A percentile compares a stretch with the other conserved stretches of the same genome.
Evolutionary conservation across 129 eudicot species (phyloP).

Genomic region (Artemisia tridentata): DNA sequence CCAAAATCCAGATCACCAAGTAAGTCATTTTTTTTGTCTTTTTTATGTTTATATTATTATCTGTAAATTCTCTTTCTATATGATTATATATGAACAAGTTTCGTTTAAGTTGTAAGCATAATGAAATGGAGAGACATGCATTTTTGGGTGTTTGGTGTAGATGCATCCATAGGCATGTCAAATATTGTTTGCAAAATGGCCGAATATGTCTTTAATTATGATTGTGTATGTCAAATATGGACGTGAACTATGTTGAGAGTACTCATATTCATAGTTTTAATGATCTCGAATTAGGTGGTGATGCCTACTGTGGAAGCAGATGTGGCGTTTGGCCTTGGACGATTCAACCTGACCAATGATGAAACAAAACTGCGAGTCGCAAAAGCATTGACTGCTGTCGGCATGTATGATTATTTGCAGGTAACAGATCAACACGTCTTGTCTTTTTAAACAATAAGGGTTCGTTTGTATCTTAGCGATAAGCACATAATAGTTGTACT

Average conservation of each 20-base stretch:
- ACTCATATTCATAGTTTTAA: not conserved
- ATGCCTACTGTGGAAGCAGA: conserved; percentile 97
- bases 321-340: conserved; percentile 89
- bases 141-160: too few species aligned
- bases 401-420: conserved; percentile 69
- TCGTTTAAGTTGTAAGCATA: too few species aligned
- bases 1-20: conserved; percentile 96
- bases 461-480: too few species aligned
- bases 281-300: conserved; percentile 54
- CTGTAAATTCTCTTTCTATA: too few species aligned
- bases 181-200: too few species aligned
- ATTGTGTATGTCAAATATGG: not conserved
- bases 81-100: too few species aligned
- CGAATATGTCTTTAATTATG: not conserved
- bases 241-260: not conserved
- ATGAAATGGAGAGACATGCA: too few species aligned
- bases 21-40: conserved; percentile 10
- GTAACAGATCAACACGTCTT: conserved; percentile 36
- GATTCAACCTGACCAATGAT: conserved; percentile 45
- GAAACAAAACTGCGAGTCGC: conserved; percentile 59
- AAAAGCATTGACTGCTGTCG: conserved; percentile 74
- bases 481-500: too few species aligned
- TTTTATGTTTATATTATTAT: too few species aligned
- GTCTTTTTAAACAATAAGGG: conserved; percentile 2
- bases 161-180: too few species aligned